These are phyloP conservation scores for Candida palmyrensis DNA, from an alignment of 805 yeast species.

Conservation along the genomic window DNA sequence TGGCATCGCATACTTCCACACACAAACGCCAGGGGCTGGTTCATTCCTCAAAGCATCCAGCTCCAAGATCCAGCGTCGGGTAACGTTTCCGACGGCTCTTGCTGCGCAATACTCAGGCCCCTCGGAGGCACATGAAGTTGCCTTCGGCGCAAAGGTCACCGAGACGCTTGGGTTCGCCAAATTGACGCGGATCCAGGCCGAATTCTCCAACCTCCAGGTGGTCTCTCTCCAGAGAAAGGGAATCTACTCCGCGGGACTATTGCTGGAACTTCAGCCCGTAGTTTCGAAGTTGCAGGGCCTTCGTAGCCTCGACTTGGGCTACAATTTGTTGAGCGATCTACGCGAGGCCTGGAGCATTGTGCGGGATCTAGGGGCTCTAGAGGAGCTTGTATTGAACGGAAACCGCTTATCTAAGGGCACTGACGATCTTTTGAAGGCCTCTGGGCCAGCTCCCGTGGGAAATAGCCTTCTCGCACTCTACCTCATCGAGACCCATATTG, in stretches of 20 bases:
- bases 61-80: constrained; percentile 21
- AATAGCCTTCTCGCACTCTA: no score
- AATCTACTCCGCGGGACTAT: constrained; percentile 18
- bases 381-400: constrained; percentile 48
- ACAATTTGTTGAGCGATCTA: constrained; percentile 47
- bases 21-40: constrained; percentile 41
- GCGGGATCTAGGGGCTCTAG: constrained; percentile 29
- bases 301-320: constrained; percentile 51
- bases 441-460: no score
- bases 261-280: constrained; percentile 2
- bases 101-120: constrained; percentile 39
- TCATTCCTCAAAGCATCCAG: constrained; percentile 54
- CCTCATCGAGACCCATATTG: constrained; percentile 22
- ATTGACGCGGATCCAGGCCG: constrained; percentile 41
- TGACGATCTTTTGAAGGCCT: neutral
- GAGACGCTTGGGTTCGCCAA: constrained; percentile 65
- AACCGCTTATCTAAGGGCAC: constrained; percentile 30
- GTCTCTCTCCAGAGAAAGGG: constrained; percentile 46
- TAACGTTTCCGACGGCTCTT: constrained; percentile 46
- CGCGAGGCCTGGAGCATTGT: constrained; percentile 33
- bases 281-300: constrained; percentile 14
- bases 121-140: constrained; percentile 22
- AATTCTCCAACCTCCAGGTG: constrained; percentile 39
- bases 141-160: constrained; percentile 52
- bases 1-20: constrained; percentile 51